A percentile compares a stretch with the other conserved stretches of the same genome.
These are phyloP conservation scores for Zymoseptoria passerinii DNA, from an alignment of 2,329 filamentous ascomycete genomes.

Conservation along the genomic window DNA sequence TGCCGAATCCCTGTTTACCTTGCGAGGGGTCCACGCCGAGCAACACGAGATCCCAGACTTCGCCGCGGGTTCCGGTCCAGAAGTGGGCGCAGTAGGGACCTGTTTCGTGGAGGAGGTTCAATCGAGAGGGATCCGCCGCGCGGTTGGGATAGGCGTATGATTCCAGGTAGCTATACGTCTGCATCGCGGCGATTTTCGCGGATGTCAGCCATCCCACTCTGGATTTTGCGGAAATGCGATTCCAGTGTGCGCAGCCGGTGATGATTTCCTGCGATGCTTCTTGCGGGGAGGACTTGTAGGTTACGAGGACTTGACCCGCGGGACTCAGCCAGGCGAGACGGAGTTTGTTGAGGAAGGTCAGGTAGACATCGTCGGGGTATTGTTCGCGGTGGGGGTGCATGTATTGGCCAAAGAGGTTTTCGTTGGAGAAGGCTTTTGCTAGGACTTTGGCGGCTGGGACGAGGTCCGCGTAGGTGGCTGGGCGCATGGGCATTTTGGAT, in stretches of 20 bases:
- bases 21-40: constrained; percentile 19
- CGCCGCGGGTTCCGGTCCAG: constrained; percentile 19
- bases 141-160: constrained; percentile 19
- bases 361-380: constrained; percentile 22
- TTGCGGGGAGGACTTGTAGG: constrained; percentile 4
- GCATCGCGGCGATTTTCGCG: constrained; percentile 8
- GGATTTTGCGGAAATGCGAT: constrained; percentile 11
- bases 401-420: constrained; percentile 19
- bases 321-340: constrained; percentile 12
- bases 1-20: constrained; percentile 20
- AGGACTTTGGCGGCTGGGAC: constrained; percentile 19
- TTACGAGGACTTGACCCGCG: constrained; percentile 13
- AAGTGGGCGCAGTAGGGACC: constrained; percentile 18
- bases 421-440: constrained; percentile 21
- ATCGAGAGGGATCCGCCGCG: constrained; percentile 14
- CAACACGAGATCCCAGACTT: constrained; percentile 22
- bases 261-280: constrained; percentile 7
- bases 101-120: constrained; percentile 8
- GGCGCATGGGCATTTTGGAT: constrained; percentile 18
- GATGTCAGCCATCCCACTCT: constrained; percentile 1
- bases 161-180: constrained; percentile 16
- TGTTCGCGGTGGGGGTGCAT: constrained; percentile 18
- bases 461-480: constrained; percentile 21
- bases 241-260: constrained; percentile 23
- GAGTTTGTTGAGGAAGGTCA: constrained; percentile 19